Conservation (phyloP, 2,329 filamentous ascomycete species). For the Fusarium albidum region DNA sequence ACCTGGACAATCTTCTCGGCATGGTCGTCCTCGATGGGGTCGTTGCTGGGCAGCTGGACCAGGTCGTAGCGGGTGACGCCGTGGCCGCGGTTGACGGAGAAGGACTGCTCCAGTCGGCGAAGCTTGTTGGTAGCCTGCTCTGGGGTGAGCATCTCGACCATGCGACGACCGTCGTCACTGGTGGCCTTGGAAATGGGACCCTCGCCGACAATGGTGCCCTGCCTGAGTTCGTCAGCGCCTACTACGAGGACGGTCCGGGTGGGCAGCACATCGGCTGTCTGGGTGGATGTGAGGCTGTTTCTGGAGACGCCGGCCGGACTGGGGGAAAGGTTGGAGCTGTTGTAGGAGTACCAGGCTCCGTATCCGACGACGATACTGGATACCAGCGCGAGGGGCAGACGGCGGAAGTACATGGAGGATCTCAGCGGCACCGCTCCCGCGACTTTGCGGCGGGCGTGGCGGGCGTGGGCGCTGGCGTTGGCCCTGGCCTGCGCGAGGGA, state of each 20-base stretch:
- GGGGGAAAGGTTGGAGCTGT: slow-evolving; percentile 47
- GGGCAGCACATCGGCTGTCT: slow-evolving; percentile 51
- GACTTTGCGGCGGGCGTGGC: slow-evolving; percentile 46
- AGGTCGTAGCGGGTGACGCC: slow-evolving; percentile 95
- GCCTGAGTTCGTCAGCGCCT: slow-evolving; percentile 89
- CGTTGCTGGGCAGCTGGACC: slow-evolving; percentile 93
- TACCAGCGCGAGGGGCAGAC: slow-evolving; percentile 71
- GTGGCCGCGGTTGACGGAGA: slow-evolving; percentile 85
- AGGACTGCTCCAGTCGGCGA: slow-evolving; percentile 89
- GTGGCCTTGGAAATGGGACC: slow-evolving; percentile 88
- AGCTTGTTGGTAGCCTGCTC: slow-evolving; percentile 93
- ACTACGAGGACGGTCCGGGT: slow-evolving; percentile 82
- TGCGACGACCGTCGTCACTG: slow-evolving; percentile 82
- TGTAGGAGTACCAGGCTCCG: slow-evolving; percentile 80
- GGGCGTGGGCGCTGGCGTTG: slow-evolving; percentile 55
- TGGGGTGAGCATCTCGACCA: slow-evolving; percentile 95
- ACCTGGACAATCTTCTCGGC: slow-evolving; percentile 98
- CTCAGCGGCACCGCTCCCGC: slow-evolving; percentile 57
- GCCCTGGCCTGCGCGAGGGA: slow-evolving; percentile 65
- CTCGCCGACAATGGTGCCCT: slow-evolving; percentile 84
- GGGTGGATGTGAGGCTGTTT: slow-evolving; percentile 53
- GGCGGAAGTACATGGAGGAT: slow-evolving; percentile 79
- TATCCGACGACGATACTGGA: slow-evolving; percentile 75
- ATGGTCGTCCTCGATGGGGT: slow-evolving; percentile 98
- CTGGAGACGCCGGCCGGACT: slow-evolving; percentile 44